phyloP scores from a whole-genome alignment of 2,329 filamentous ascomycete genomes.

The Cordyceps farinosa region DNA sequence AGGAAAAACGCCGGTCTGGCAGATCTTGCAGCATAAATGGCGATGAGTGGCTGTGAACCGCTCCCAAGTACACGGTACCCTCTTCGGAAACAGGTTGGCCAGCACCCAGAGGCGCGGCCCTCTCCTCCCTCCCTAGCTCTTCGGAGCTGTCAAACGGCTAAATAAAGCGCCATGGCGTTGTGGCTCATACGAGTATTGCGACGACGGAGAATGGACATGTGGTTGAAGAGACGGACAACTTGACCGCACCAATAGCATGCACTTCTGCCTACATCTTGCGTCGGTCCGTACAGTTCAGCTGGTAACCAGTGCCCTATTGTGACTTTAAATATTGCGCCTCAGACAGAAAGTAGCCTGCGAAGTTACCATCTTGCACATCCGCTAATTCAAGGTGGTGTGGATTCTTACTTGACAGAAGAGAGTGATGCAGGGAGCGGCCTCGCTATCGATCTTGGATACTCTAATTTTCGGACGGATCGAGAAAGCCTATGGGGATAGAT shows the following conservation, averaged over 20 bases:
- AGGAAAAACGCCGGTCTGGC: background rate
- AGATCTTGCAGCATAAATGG: slow-evolving; percentile 2
- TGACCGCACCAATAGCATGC: background rate
- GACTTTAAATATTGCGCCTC: background rate
- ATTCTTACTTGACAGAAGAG: background rate
- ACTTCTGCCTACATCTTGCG: background rate
- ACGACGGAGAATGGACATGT: background rate
- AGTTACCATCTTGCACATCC: background rate
- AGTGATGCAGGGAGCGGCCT: background rate
- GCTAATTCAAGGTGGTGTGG: background rate
- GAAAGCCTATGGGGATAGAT: background rate
- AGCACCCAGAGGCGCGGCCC: background rate
- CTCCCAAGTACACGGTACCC: background rate
- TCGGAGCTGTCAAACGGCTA: background rate
- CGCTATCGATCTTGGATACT: background rate
- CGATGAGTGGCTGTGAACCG: slow-evolving; percentile 12
- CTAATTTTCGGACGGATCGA: background rate
- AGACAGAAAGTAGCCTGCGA: background rate
- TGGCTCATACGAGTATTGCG: slow-evolving; percentile 10
- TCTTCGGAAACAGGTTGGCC: background rate
- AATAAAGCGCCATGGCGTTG: slow-evolving; percentile 1
- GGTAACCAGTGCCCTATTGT: no score
- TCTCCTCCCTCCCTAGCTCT: slow-evolving; percentile 4
- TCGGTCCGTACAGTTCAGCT: background rate
- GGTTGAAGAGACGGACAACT: background rate